Evolutionary conservation across 306 rosid species (phyloP).

Genomic region (Betula pendula): DNA sequence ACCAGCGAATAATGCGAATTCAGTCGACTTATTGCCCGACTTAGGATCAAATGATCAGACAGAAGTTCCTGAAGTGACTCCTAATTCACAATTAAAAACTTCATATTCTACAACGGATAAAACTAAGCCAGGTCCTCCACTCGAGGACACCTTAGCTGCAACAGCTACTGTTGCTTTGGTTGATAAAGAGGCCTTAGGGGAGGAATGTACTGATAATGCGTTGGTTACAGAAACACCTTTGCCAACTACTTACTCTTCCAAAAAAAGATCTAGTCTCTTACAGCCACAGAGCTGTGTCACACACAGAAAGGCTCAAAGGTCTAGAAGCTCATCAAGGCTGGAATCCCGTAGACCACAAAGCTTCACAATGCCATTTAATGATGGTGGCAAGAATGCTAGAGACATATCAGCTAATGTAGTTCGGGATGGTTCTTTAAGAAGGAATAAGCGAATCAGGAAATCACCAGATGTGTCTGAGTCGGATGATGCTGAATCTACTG

Average conservation of each 20-base stretch:
- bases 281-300: conserved; percentile 41
- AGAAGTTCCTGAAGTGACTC: conserved; percentile 41
- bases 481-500: conserved; percentile 58
- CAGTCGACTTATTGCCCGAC: conserved; percentile 42
- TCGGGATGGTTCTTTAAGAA: conserved; percentile 44
- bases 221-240: conserved; percentile 45
- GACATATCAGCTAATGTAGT: conserved; percentile 39
- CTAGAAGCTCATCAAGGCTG: conserved; percentile 66
- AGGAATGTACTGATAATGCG: conserved; percentile 45
- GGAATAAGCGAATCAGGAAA: conserved; percentile 50
- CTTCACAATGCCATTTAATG: conserved; percentile 37
- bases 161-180: conserved; percentile 43
- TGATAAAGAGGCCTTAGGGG: conserved; percentile 40
- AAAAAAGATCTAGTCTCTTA: conserved; percentile 60
- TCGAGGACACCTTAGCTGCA: conserved; percentile 47
- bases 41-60: conserved; percentile 44
- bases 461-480: conserved; percentile 65
- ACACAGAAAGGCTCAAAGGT: conserved; percentile 49
- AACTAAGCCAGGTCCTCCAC: conserved; percentile 43
- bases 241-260: conserved; percentile 48
- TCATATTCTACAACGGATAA: conserved; percentile 40
- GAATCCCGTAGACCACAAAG: conserved; percentile 45
- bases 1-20: conserved; percentile 44
- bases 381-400: conserved; percentile 35
- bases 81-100: conserved; percentile 40